These are phyloP conservation scores for Hericium alpestre DNA, from an alignment of 768 basidiomycete genomes.

Conservation along the genomic window DNA sequence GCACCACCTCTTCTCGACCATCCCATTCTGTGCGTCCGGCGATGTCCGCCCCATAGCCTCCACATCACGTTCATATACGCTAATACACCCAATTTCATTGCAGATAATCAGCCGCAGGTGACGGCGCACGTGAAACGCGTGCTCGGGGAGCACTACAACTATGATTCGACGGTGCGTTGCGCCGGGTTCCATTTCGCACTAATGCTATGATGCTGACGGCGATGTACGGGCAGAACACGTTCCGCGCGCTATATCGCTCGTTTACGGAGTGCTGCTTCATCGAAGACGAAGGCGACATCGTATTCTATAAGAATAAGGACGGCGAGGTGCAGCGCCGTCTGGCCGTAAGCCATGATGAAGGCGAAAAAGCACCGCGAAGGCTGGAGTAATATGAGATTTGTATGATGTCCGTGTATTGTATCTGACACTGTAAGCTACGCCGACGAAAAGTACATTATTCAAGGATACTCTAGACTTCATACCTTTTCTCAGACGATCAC, in stretches of 20 bases:
- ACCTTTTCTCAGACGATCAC: too few species aligned
- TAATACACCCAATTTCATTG: background rate
- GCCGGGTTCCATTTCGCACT: background rate
- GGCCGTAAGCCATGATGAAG: background rate
- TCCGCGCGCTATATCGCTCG: conserved; percentile 47
- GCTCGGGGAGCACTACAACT: background rate
- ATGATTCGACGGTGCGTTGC: background rate
- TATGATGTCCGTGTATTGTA: too few species aligned
- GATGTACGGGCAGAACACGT: background rate
- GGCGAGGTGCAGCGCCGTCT: background rate
- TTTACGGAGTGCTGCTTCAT: conserved; percentile 84
- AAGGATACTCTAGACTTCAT: too few species aligned
- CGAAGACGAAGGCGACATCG: conserved; percentile 83
- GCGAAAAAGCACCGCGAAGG: too few species aligned
- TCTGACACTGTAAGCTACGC: too few species aligned
- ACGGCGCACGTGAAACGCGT: background rate
- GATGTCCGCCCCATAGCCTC: too few species aligned
- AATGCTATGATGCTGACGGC: background rate
- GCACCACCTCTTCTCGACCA: background rate
- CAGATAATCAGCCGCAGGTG: conserved; percentile 77
- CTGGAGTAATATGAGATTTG: too few species aligned
- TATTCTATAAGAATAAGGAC: conserved; percentile 77
- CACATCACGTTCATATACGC: background rate
- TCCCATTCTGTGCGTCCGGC: conserved; percentile 15
- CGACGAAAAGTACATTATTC: too few species aligned